phyloP scores from a whole-genome alignment of 257 asterid genomes.

The Solanum piurae region DNA sequence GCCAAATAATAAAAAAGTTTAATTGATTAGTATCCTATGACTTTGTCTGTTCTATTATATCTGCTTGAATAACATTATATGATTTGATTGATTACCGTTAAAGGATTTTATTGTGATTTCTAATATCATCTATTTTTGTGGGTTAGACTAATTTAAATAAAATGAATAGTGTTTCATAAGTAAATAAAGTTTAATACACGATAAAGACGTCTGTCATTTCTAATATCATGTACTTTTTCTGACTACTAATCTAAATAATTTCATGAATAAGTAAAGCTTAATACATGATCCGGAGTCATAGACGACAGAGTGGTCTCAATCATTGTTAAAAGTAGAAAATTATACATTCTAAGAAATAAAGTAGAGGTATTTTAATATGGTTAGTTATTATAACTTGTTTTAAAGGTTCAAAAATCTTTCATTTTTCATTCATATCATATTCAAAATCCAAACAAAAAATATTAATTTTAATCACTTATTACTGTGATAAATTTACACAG shows the following conservation, averaged over 20 bases:
- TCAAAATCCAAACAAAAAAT: not conserved
- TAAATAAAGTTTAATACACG: not conserved
- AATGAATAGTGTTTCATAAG: not conserved
- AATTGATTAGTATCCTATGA: not conserved
- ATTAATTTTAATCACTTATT: no score
- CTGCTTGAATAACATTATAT: not conserved
- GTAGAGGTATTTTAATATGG: rapidly evolving
- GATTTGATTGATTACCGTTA: not conserved
- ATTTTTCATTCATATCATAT: no score
- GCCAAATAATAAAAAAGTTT: not conserved
- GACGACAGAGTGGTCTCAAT: not conserved
- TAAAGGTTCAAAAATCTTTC: no score
- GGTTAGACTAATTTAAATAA: not conserved
- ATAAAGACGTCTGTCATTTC: no score
- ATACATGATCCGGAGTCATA: not conserved
- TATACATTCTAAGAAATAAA: not conserved
- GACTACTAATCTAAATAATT: not conserved
- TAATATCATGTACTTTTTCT: not conserved
- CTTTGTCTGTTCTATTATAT: not conserved
- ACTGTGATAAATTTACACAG: no score
- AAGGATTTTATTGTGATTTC: not conserved
- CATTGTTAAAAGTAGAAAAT: not conserved
- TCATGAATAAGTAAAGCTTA: no score
- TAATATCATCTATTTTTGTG: not conserved
- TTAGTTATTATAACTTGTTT: no score